phyloP scores from a whole-genome alignment of 495 filamentous ascomycete genomes.

The Penicillium egyptiacum region DNA sequence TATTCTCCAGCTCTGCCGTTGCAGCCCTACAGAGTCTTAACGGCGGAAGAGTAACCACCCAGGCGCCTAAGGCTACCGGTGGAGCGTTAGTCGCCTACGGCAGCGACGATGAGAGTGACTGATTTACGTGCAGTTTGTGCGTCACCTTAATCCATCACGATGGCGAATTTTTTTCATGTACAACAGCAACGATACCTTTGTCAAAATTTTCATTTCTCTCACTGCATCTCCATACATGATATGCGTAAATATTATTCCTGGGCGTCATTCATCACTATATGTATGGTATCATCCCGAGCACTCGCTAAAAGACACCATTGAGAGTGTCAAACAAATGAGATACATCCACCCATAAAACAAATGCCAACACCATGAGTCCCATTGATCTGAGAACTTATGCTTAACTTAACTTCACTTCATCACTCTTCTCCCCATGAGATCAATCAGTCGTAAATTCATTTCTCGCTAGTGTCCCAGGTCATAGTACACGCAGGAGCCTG shows the following conservation, averaged over 20 bases:
- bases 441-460: conserved; percentile 25
- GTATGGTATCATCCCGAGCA: conserved; percentile 32
- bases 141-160: conserved; percentile 5
- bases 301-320: conserved; percentile 31
- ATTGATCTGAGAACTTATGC: neutral
- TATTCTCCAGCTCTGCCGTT: conserved; percentile 78
- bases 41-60: conserved; percentile 40
- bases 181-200: conserved; percentile 43
- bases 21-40: conserved; percentile 62
- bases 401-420: neutral
- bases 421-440: neutral
- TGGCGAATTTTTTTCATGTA: conserved; percentile 30
- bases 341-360: conserved; percentile 10
- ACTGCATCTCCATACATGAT: conserved; percentile 9
- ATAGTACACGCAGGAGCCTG: conserved; percentile 72
- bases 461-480: conserved; percentile 53
- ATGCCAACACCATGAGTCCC: conserved; percentile 8
- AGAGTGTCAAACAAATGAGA: conserved; percentile 16
- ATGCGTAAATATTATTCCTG: conserved; percentile 14
- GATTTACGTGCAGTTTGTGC: conserved; percentile 12
- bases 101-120: conserved; percentile 81
- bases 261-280: conserved; percentile 24
- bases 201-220: conserved; percentile 16
- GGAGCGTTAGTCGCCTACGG: conserved; percentile 87
- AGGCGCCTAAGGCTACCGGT: conserved; percentile 31